phyloP scores from a whole-genome alignment of 495 filamentous ascomycete genomes.

The Aspergillus indologenus region DNA sequence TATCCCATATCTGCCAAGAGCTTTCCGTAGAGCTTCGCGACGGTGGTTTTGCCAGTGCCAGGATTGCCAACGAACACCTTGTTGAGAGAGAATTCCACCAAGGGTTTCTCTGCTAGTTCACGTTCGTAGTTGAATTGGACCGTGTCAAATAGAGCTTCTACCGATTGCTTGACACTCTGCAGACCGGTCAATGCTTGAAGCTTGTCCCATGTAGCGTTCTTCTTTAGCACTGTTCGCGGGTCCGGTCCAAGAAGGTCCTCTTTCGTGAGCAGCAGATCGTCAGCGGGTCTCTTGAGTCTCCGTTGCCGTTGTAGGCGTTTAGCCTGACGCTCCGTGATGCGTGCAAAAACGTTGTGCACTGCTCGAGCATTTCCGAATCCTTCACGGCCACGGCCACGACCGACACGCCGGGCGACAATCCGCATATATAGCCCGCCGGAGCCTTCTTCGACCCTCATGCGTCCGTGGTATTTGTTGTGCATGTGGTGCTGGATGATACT shows the following conservation, averaged over 20 bases:
- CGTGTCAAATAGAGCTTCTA: slow-evolving; percentile 54
- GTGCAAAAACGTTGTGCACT: slow-evolving; percentile 57
- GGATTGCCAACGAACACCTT: slow-evolving; percentile 68
- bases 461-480: slow-evolving; percentile 44
- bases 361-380: slow-evolving; percentile 74
- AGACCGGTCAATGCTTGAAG: slow-evolving; percentile 64
- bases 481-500: slow-evolving; percentile 47
- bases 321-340: slow-evolving; percentile 57
- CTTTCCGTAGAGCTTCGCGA: slow-evolving; percentile 69
- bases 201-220: slow-evolving; percentile 61
- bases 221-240: too few species aligned
- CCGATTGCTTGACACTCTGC: slow-evolving; percentile 57
- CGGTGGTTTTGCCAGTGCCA: slow-evolving; percentile 74
- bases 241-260: too few species aligned
- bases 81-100: slow-evolving; percentile 61
- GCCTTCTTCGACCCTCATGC: slow-evolving; percentile 62
- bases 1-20: slow-evolving; percentile 60
- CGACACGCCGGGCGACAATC: slow-evolving; percentile 60
- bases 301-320: slow-evolving; percentile 48
- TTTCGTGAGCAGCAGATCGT: too few species aligned
- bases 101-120: slow-evolving; percentile 56
- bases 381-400: slow-evolving; percentile 56
- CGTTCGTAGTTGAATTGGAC: slow-evolving; percentile 60
- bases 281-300: too few species aligned
- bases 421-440: slow-evolving; percentile 60